Percentiles rank a stretch among this genome's conserved stretches.
phyloP scores from a whole-genome alignment of 495 filamentous ascomycete species.

The Daldinia vernicosa region DNA sequence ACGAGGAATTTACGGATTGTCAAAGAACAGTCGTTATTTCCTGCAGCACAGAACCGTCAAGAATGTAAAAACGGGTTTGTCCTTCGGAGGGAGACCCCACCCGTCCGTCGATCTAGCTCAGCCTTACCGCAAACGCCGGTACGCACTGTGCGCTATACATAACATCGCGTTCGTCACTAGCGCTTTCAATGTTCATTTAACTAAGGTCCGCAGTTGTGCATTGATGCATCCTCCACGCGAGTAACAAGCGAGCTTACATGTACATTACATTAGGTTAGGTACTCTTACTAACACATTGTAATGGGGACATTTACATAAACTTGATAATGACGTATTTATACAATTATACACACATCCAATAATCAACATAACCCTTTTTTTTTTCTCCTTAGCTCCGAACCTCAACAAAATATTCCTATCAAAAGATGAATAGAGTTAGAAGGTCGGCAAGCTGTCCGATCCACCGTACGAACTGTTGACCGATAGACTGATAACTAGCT shows the following conservation, averaged over 20 bases:
- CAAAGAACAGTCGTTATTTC: not conserved
- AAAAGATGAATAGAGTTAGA: not conserved
- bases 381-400: not conserved
- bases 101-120: slow-evolving; percentile 35
- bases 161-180: slow-evolving; percentile 40
- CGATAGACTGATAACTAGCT: not conserved
- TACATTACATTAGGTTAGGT: not conserved
- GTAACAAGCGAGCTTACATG: slow-evolving; percentile 6
- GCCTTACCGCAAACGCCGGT: slow-evolving; percentile 36
- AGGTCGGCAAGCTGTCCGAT: not conserved
- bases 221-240: slow-evolving; percentile 25
- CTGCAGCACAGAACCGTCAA: not conserved
- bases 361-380: not conserved
- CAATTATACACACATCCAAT: not conserved
- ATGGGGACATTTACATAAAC: not conserved
- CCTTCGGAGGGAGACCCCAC: slow-evolving; percentile 27
- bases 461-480: not conserved
- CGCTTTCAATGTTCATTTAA: slow-evolving; percentile 36
- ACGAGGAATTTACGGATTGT: not conserved
- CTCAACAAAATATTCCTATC: not conserved
- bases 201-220: slow-evolving; percentile 27
- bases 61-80: not conserved
- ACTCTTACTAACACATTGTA: not conserved
- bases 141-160: slow-evolving; percentile 30
- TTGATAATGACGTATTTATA: slow-evolving; percentile 3